phyloP scores from a whole-genome alignment of 2,329 filamentous ascomycete species.

The Aspergillus quadricinctus region DNA sequence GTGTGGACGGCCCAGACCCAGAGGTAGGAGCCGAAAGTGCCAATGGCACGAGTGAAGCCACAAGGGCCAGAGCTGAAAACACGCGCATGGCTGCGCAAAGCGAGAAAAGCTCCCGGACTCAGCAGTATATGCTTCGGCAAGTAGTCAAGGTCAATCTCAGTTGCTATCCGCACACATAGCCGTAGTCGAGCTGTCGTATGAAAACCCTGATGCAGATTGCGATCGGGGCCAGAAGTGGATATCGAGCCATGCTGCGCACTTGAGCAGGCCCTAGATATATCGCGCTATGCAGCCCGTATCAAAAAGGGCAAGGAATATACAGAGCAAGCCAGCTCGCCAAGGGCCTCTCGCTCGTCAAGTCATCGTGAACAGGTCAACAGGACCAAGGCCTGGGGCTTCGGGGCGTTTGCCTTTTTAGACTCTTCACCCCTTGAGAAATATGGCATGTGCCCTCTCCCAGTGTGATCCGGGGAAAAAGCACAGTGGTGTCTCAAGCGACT shows the following conservation, averaged over 20 bases:
- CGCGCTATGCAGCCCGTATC: background rate
- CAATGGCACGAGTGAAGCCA: constrained; percentile 4
- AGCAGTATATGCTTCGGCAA: background rate
- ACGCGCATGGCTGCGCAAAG: constrained; percentile 5
- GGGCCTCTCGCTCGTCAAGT: background rate
- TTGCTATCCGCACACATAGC: background rate
- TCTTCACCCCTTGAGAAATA: background rate
- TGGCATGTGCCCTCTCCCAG: background rate
- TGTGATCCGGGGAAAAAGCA: background rate
- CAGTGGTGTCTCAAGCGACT: background rate
- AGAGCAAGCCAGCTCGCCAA: background rate
- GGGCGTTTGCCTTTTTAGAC: background rate
- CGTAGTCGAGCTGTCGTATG: background rate
- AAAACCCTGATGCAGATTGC: background rate
- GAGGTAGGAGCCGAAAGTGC: constrained; percentile 4
- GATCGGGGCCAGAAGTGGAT: background rate
- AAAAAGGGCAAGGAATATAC: background rate
- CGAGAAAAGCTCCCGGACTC: background rate
- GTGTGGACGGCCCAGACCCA: background rate
- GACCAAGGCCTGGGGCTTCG: background rate
- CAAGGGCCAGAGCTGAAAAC: background rate
- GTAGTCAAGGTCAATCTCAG: background rate
- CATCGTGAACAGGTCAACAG: background rate
- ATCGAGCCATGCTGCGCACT: background rate
- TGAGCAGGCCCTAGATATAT: background rate